Evolutionary conservation across 345 rosid species (phyloP).

Genomic region (Eucalyptus dawsonii): DNA sequence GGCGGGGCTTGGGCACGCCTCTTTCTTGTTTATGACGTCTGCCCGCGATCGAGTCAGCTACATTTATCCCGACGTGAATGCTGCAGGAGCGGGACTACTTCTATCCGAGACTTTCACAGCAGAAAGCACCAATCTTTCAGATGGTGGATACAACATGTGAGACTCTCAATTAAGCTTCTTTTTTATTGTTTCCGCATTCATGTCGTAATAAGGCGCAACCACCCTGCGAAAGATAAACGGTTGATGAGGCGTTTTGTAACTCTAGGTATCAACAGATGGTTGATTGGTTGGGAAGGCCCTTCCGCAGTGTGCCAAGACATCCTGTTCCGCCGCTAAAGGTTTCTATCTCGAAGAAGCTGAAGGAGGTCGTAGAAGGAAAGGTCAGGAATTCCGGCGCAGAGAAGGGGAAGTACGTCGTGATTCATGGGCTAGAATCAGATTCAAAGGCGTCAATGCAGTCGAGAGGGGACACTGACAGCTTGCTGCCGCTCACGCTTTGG

Average conservation of each 20-base stretch:
- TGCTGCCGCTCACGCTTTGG: conserved; percentile 64
- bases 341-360: conserved; percentile 68
- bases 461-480: conserved; percentile 71
- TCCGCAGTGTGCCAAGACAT: conserved; percentile 65
- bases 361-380: conserved; percentile 65
- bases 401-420: conserved; percentile 72
- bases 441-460: conserved; percentile 95
- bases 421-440: conserved; percentile 92
- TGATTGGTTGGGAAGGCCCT: conserved; percentile 80
- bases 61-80: conserved; percentile 84
- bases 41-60: conserved; percentile 84
- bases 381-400: conserved; percentile 56
- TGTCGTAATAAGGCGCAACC: background rate
- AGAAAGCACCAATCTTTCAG: conserved; percentile 57
- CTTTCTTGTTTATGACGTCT: conserved; percentile 78
- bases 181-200: background rate
- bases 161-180: background rate
- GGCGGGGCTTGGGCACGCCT: conserved; percentile 87
- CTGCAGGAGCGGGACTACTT: conserved; percentile 87
- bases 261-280: conserved; percentile 81
- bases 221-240: background rate
- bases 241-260: background rate
- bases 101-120: conserved; percentile 68
- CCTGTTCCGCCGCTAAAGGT: conserved; percentile 55
- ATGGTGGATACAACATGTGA: conserved; percentile 69